Base-by-base conservation (phyloP, 176 grass and related monocot genomes). In the Aegilops sharonensis region DNA sequence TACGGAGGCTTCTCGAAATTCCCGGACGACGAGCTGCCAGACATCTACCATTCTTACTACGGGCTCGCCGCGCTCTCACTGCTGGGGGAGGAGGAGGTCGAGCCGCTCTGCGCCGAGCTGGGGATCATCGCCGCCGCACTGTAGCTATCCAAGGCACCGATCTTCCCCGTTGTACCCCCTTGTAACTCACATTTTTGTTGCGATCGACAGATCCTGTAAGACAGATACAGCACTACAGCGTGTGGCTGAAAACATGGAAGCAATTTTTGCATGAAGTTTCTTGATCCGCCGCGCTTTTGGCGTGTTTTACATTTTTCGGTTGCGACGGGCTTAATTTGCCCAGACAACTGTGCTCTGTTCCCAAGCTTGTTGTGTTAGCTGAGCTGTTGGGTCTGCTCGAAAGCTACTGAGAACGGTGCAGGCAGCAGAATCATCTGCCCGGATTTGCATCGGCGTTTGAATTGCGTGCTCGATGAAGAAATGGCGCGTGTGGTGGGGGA, bases 1-100 rank as follows among this genome's bases (percentile, higher is more conserved):
- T 90, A 83, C 21, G 93, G 97, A 35, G 93, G 97, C 45, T 96
- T 96, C 62, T 91, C 85, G 37, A 98, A 98, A 29, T 93, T 94
- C 54, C 87, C 87, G 1, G 3, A 47, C 1, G 54, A 83, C 27
- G 11, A 17, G 15, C 32, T 91, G 64, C 94, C 94, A 6, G 97
- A 99, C 70, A 43, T 96, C 54, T 94, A 99, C 77, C 94, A 96
- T 63, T 87, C 90, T 17, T 96, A 94, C 68, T 99, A 96, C 17
- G 88, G 97, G 34, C 83, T 99, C 59, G 92, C 94, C 4, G 97
- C 97, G 64, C 83, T 96, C 75, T 90, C 92, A 9, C 83, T 99
- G 88, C 80, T 94, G 86, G 87, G 82, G 20, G 93, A 98, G 72
- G 83, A 89, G 11, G 90, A 88, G 60, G 68, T 96, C 0, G 82